A percentile compares a stretch with the other conserved stretches of the same genome.
Conservation (phyloP, 257 asterid species). For the Solanum lycopersicoides region DNA sequence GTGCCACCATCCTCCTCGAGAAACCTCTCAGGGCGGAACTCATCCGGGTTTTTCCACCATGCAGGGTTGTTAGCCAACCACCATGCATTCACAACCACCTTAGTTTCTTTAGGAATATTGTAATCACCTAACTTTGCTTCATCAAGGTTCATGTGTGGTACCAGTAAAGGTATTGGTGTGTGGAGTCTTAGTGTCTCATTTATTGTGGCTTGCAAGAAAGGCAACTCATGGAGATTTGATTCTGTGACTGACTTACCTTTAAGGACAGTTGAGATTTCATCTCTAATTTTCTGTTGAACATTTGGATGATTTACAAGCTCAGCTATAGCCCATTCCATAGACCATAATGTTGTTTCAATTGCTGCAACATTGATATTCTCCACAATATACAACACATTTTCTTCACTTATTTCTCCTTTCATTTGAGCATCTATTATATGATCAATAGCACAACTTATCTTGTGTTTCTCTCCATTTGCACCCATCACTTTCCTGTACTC, state of each 20-base stretch:
- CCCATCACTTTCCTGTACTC: conserved; percentile 40
- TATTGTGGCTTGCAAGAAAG: conserved; percentile 67
- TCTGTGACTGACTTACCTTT: conserved; percentile 55
- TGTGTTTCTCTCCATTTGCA: conserved; percentile 15
- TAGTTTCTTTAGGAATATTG: conserved; percentile 64
- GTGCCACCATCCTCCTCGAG: conserved; percentile 51
- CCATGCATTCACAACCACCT: conserved; percentile 77
- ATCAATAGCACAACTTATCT: conserved; percentile 59
- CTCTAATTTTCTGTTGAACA: conserved; percentile 51
- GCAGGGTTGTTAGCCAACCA: conserved; percentile 66
- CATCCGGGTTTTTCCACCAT: conserved; percentile 60
- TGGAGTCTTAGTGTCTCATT: conserved; percentile 45
- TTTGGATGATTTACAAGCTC: conserved; percentile 70
- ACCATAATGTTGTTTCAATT: conserved; percentile 53
- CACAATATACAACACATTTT: conserved; percentile 77
- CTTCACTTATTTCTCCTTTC: conserved; percentile 83
- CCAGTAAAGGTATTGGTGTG: conserved; percentile 38
- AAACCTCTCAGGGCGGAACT: conserved; percentile 73
- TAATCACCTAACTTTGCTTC: conserved; percentile 34
- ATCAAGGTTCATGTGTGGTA: conserved; percentile 46
- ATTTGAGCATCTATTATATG: conserved; percentile 73
- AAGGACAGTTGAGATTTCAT: conserved; percentile 45
- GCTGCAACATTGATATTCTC: conserved; percentile 71
- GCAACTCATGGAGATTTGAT: conserved; percentile 28
- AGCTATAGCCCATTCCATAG: conserved; percentile 51